Evolutionary conservation across 2,329 filamentous ascomycete species (phyloP), one percentile per base, ranked within the genome.

Genomic region (Aspergillus puulaauensis): DNA sequence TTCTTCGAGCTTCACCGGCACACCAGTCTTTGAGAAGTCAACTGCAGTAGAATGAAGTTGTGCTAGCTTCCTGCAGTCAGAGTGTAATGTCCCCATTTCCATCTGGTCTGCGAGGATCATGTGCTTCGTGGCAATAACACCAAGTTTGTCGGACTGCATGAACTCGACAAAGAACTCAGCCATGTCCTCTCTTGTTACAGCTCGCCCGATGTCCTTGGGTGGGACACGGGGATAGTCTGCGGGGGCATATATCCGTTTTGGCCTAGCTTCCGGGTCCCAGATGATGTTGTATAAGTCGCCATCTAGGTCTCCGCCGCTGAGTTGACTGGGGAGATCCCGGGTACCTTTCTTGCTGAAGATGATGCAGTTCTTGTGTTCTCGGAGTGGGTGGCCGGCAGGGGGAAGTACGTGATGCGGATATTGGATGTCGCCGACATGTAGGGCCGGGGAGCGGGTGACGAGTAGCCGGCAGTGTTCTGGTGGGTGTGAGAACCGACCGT

Each of bases 241-340:
- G 0, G 91, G 84, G 1, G 3, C 0, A n/a, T 79, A 84, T 0
- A 74, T 77, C 0, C 57, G 79, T 1, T 82, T 70, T 0, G 86
- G 78, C 0, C 71, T 68, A 0, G 73, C 64, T 41, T 58, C 60
- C 3, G 52, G 51, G 63, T 96, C 90, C 80, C 84, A 95, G 48
- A 96, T 90, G 50, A 96, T 75, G 62, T 91, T 89, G 72, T 90
- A 96, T 0, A 90, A 75, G 69, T 96, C 92, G 0, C 91, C 91
- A 62, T 95, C 91, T 0, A 96, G 80, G 70, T 96, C 91, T 0
- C 91, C 91, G 1, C 91, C 91, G 53, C 88, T 89, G 0, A 96
- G 79, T 71, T 88, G 83, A 60, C 90, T 93, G 0, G 91, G 90
- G 0, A 96, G 76, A 67, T 96, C 91, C 15, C 91, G 84, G 0